These are phyloP conservation scores for Sporothrix luriei DNA, from an alignment of 2,329 filamentous ascomycete genomes.

Conservation along the genomic window DNA sequence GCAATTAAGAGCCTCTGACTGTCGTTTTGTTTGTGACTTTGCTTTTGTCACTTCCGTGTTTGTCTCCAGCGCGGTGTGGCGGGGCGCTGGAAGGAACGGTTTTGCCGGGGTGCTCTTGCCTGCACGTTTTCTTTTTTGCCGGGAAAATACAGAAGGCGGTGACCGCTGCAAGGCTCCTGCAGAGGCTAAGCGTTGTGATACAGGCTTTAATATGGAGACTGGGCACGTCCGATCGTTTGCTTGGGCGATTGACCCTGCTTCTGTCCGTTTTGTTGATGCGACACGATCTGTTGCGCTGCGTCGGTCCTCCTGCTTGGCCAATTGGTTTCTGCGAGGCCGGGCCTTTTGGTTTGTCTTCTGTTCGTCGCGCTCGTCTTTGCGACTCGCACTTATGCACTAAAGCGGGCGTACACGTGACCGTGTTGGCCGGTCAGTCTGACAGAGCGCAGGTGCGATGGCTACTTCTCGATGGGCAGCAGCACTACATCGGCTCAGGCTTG, in stretches of 20 bases:
- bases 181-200: constrained; percentile 29
- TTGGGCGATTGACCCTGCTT: constrained; percentile 2
- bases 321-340: constrained; percentile 7
- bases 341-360: not conserved
- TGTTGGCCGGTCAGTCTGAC: not conserved
- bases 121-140: constrained; percentile 29
- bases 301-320: constrained; percentile 3
- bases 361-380: too few relatives aligned
- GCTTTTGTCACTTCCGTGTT: constrained; percentile 12
- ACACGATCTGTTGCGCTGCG: constrained; percentile 4
- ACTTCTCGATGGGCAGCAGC: not conserved
- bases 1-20: not conserved
- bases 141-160: constrained; percentile 27
- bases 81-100: constrained; percentile 20
- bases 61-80: constrained; percentile 17
- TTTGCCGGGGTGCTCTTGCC: constrained; percentile 11
- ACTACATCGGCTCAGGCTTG: not conserved
- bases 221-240: constrained; percentile 16
- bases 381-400: not conserved
- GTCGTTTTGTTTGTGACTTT: not conserved
- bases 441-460: not conserved
- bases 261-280: constrained; percentile 7
- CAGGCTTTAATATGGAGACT: not conserved
- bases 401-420: constrained; percentile 19
- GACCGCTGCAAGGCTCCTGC: constrained; percentile 22